A percentile compares a stretch with the other conserved stretches of the same genome.
phyloP scores from a whole-genome alignment of 83 land plant species.

The Diphasiastrum complanatum region DNA sequence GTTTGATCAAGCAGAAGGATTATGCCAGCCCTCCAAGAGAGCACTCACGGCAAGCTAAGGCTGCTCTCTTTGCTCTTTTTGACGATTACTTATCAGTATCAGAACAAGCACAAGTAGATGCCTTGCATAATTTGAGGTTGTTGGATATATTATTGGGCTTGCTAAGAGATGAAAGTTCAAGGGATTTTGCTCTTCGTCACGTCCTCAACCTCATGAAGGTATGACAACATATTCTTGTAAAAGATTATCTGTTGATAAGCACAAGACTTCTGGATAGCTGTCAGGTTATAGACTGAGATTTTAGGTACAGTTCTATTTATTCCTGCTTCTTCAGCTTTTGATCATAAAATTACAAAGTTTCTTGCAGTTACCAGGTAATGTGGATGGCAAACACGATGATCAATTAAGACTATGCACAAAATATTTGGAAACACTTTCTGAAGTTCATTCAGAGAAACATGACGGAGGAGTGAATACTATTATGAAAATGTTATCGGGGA shows the following conservation, averaged over 20 bases:
- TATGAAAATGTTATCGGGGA: conserved; percentile 56
- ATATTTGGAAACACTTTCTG: conserved; percentile 75
- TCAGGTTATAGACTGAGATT: not conserved
- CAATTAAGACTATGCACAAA: conserved; percentile 70
- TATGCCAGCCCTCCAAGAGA: conserved; percentile 7
- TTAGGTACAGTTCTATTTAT: not conserved
- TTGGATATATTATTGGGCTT: conserved; percentile 74
- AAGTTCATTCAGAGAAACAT: conserved; percentile 48
- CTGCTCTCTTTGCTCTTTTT: conserved; percentile 54
- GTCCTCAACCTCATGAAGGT: conserved; percentile 82
- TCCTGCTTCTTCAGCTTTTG: not conserved
- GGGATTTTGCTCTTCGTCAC: conserved; percentile 48
- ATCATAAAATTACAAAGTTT: conserved; percentile 8
- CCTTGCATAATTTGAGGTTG: conserved; percentile 44
- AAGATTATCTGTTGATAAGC: not conserved
- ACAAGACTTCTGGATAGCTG: not conserved
- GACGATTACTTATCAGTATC: conserved; percentile 45
- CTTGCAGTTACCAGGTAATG: conserved; percentile 46
- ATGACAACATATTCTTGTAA: not conserved
- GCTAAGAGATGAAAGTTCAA: conserved; percentile 57
- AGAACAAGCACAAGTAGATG: conserved; percentile 54
- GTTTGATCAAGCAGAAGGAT: not conserved
- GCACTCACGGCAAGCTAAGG: conserved; percentile 45
- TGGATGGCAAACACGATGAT: conserved; percentile 63
- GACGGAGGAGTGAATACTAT: conserved; percentile 40